A percentile compares a stretch with the other conserved stretches of the same genome.
phyloP scores from a whole-genome alignment of 345 rosid genomes.

The Murraya koenigii region DNA sequence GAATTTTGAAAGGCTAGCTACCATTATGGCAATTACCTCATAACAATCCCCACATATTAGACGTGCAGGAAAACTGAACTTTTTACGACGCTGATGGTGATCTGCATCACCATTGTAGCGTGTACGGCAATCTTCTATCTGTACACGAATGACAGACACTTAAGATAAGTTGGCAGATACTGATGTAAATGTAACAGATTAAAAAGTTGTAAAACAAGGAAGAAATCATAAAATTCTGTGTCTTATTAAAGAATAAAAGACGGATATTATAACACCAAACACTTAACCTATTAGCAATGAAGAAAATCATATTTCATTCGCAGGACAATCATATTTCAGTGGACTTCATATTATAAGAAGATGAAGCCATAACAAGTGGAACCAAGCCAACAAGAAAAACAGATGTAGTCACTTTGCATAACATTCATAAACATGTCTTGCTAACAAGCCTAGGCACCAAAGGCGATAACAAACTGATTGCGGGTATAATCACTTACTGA shows the following conservation, averaged over 20 bases:
- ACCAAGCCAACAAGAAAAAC: background rate
- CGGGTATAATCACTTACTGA: slow-evolving; percentile 50
- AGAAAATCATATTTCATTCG: background rate
- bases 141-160: slow-evolving; percentile 11
- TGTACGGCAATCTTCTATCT: slow-evolving; percentile 98
- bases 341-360: background rate
- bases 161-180: background rate
- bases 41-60: slow-evolving; percentile 92
- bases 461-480: background rate
- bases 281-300: background rate
- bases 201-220: background rate
- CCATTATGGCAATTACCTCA: slow-evolving; percentile 53
- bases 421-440: background rate
- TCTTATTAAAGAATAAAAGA: background rate
- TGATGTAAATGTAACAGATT: background rate
- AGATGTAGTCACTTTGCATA: background rate
- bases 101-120: slow-evolving; percentile 97
- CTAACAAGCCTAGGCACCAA: background rate
- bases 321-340: background rate
- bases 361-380: background rate
- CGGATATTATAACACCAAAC: background rate
- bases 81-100: slow-evolving; percentile 87
- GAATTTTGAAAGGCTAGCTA: background rate
- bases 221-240: background rate
- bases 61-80: slow-evolving; percentile 91